Evolutionary conservation across 192 early-diverging fungal species (phyloP).

Genomic region (Allomyces arbusculus): DNA sequence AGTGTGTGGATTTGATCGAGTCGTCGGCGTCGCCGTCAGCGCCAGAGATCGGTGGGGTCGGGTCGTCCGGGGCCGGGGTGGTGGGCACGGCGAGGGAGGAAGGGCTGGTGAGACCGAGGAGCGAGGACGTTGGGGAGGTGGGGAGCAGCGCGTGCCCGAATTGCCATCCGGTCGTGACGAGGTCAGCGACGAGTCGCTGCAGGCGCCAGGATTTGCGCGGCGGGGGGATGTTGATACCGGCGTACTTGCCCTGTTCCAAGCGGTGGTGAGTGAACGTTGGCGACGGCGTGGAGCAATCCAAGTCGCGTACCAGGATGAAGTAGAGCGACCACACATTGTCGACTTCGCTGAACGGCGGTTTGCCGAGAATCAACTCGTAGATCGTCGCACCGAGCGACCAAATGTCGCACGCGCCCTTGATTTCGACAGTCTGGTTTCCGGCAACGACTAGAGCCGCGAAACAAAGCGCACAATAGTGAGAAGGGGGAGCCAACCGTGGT

Average conservation of each 20-base stretch:
- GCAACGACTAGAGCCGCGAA: not conserved
- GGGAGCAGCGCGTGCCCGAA: too few species aligned
- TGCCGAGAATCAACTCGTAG: not conserved
- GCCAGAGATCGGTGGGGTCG: too few species aligned
- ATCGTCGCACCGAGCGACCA: not conserved
- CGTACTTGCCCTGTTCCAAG: not conserved
- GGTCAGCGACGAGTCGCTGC: not conserved
- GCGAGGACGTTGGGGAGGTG: too few species aligned
- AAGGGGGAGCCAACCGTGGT: too few species aligned
- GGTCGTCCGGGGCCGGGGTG: too few species aligned
- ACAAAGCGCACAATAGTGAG: too few species aligned
- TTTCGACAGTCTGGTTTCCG: not conserved
- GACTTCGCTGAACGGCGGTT: constrained; percentile 52
- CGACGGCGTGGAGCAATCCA: not conserved
- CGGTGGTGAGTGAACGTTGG: not conserved
- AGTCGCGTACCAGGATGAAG: constrained; percentile 48
- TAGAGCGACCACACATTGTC: constrained; percentile 90
- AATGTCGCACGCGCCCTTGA: not conserved
- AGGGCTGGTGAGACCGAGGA: too few species aligned
- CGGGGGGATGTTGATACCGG: not conserved
- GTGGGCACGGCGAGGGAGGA: too few species aligned
- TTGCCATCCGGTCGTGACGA: too few species aligned
- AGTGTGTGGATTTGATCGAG: too few species aligned
- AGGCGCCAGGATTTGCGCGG: not conserved
- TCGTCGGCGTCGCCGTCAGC: too few species aligned